Conservation (phyloP, 2,329 filamentous ascomycete genomes). For the Byssothecium circinans region DNA sequence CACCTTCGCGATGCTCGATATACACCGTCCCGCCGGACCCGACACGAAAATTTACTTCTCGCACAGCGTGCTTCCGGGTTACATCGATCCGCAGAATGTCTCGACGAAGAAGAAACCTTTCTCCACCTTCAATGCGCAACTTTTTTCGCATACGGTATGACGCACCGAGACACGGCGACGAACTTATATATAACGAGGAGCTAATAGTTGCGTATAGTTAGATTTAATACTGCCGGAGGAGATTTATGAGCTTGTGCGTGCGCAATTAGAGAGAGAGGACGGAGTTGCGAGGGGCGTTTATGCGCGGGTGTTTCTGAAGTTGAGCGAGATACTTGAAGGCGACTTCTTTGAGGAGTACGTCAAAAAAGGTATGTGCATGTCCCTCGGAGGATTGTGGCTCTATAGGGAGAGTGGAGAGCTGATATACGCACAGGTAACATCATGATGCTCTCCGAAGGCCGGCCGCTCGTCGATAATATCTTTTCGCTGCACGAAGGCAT, state of each 20-base stretch:
- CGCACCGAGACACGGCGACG: neutral
- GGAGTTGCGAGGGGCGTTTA: slow-evolving; percentile 52
- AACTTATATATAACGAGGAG: neutral
- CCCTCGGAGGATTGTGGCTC: too few species aligned
- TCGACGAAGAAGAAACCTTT: slow-evolving; percentile 73
- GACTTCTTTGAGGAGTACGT: slow-evolving; percentile 84
- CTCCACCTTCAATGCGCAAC: slow-evolving; percentile 64
- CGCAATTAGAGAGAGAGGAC: slow-evolving; percentile 52
- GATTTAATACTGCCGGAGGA: slow-evolving; percentile 74
- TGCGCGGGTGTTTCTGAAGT: slow-evolving; percentile 69
- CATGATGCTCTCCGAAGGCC: slow-evolving; percentile 81
- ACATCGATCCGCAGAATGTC: slow-evolving; percentile 64
- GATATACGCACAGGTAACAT: slow-evolving; percentile 63
- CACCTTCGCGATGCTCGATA: slow-evolving; percentile 35
- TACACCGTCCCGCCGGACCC: slow-evolving; percentile 37
- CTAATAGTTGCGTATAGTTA: slow-evolving; percentile 47
- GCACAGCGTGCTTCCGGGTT: slow-evolving; percentile 64
- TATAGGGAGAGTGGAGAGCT: neutral
- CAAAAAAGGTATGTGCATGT: slow-evolving; percentile 64
- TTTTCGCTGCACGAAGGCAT: slow-evolving; percentile 71
- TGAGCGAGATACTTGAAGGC: slow-evolving; percentile 70
- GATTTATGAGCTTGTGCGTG: slow-evolving; percentile 56
- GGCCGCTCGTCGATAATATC: slow-evolving; percentile 68
- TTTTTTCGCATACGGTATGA: slow-evolving; percentile 68
- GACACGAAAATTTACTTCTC: slow-evolving; percentile 73